phyloP scores from a whole-genome alignment of 108 stramenopile genomes.

The Schizochytrium sp. region DNA sequence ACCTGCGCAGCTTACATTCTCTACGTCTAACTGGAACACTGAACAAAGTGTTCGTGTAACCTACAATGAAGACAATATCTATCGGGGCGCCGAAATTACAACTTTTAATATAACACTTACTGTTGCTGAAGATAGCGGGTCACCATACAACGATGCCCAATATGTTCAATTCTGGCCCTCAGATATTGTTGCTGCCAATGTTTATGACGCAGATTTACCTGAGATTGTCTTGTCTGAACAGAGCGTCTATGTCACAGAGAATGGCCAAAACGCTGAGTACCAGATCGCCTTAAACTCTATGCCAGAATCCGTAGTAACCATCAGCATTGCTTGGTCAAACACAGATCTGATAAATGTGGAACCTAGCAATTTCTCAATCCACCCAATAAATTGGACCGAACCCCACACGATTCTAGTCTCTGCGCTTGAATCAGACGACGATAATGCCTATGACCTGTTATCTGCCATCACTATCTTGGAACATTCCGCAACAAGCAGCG shows the following conservation, averaged over 20 bases:
- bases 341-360: not conserved
- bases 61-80: too few relatives aligned
- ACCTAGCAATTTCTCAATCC: conserved; percentile 1
- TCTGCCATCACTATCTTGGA: not conserved
- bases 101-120: not conserved
- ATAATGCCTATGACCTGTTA: conserved; percentile 8
- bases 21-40: too few relatives aligned
- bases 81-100: too few relatives aligned
- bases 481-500: not conserved
- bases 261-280: conserved; percentile 60
- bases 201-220: conserved; percentile 28
- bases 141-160: not conserved
- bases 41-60: too few relatives aligned
- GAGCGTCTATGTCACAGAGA: conserved; percentile 66
- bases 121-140: not conserved
- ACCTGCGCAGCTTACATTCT: too few relatives aligned
- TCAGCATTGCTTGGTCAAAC: conserved; percentile 41
- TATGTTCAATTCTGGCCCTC: conserved; percentile 17
- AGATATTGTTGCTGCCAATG: not conserved
- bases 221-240: conserved; percentile 62
- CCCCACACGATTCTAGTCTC: conserved; percentile 61
- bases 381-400: conserved; percentile 17
- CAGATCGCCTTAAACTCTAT: conserved; percentile 62
- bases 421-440: conserved; percentile 62
- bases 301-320: conserved; percentile 60